Percentiles rank a stretch among this genome's conserved stretches.
phyloP scores from a whole-genome alignment of 768 basidiomycete species.

The Cystobasidiopsis lactophilus region DNA sequence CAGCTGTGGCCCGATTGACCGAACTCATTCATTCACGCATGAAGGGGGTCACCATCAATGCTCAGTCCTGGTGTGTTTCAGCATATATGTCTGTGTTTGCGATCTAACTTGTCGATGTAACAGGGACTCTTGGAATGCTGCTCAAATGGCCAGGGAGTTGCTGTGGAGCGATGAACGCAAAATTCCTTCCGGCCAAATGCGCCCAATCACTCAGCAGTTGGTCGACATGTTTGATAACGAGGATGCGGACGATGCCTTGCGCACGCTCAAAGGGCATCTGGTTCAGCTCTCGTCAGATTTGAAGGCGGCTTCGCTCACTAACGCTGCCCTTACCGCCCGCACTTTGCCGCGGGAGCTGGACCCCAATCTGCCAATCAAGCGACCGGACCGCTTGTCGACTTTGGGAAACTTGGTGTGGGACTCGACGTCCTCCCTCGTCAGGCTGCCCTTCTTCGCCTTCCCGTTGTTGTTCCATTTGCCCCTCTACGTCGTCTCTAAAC shows the following conservation, averaged over 20 bases:
- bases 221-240: conserved; percentile 5
- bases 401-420: conserved; percentile 57
- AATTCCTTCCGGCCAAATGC: conserved; percentile 60
- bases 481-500: conserved; percentile 55
- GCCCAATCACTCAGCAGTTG: conserved; percentile 63
- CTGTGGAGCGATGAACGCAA: conserved; percentile 68
- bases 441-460: conserved; percentile 70
- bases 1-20: conserved; percentile 71
- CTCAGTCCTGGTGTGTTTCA: conserved; percentile 55
- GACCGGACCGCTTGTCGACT: conserved; percentile 66
- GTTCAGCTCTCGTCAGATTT: conserved; percentile 67
- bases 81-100: background rate
- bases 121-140: conserved; percentile 76
- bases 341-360: conserved; percentile 67
- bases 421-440: conserved; percentile 43
- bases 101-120: background rate
- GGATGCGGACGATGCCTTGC: background rate
- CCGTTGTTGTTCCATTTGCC: conserved; percentile 42
- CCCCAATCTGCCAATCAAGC: conserved; percentile 36
- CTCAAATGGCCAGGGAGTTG: conserved; percentile 76
- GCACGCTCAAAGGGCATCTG: conserved; percentile 32
- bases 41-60: conserved; percentile 60
- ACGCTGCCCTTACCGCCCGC: conserved; percentile 59
- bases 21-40: conserved; percentile 47
- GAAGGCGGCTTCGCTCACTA: conserved; percentile 56